These are phyloP conservation scores for Kurtzmaniella quercitrusa DNA, from an alignment of 1,139 yeast genomes.

Conservation along the genomic window DNA sequence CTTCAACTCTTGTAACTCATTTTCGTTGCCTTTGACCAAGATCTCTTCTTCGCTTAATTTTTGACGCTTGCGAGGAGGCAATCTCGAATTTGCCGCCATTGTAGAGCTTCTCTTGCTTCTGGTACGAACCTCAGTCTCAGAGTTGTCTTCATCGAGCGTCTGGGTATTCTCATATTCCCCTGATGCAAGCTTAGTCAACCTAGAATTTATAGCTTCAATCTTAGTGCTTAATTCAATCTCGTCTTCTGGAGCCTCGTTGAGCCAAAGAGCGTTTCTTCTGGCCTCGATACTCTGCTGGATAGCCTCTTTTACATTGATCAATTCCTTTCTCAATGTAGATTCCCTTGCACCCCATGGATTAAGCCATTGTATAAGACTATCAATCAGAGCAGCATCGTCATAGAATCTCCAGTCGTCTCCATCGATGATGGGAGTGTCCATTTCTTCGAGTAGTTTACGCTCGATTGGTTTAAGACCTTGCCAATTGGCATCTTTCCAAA, in stretches of 20 bases:
- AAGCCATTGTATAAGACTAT: slow-evolving; percentile 59
- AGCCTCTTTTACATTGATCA: slow-evolving; percentile 48
- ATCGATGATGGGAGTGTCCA: slow-evolving; percentile 48
- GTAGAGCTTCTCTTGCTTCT: slow-evolving; percentile 7
- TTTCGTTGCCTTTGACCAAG: slow-evolving; percentile 22
- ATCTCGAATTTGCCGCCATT: slow-evolving; percentile 4
- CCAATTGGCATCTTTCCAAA: slow-evolving; percentile 18
- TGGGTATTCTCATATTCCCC: slow-evolving; percentile 22
- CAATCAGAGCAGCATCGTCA: slow-evolving; percentile 59
- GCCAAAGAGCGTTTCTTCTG: slow-evolving; percentile 49
- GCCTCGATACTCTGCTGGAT: slow-evolving; percentile 56
- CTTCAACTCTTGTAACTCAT: slow-evolving; percentile 26
- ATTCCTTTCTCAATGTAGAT: slow-evolving; percentile 59
- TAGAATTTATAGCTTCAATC: slow-evolving; percentile 23
- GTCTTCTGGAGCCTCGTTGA: slow-evolving; percentile 38
- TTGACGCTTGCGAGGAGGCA: slow-evolving; percentile 18
- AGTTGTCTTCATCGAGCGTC: slow-evolving; percentile 7
- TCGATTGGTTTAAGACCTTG: slow-evolving; percentile 42
- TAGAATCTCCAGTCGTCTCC: slow-evolving; percentile 66
- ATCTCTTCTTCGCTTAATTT: slow-evolving; percentile 25
- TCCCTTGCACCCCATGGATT: slow-evolving; percentile 79
- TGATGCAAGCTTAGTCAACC: slow-evolving; percentile 8
- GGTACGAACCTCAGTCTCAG: slow-evolving; percentile 1
- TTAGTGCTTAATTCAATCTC: slow-evolving; percentile 37
- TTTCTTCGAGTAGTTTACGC: slow-evolving; percentile 67